Base-by-base conservation (phyloP, 371 early-diverging fungal species). In the Capillidium heterosporum region DNA sequence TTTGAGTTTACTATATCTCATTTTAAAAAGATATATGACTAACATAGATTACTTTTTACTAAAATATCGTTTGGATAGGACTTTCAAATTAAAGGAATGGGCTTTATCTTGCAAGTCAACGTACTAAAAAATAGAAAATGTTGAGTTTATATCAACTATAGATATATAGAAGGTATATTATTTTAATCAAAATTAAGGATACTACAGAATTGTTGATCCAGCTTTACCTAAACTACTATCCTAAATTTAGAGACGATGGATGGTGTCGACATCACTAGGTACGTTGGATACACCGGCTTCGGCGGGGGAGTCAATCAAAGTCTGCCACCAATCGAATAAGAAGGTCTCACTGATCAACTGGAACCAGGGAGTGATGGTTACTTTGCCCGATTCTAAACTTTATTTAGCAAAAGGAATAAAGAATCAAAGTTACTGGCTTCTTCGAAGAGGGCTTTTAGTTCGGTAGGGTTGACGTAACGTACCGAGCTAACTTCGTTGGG, bases 341-440 rank as follows among this genome's bases (percentile, higher is more conserved):
- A 91, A 91, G 59, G 77, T 78, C 21, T 87, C 78, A 60, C 83
- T 88, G 61, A 96, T 95, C 48, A 95, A 69, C 60, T 78, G 78
- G 67, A 96, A 96, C 97, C 97, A 96, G 48, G 97, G 97, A 11
- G 97, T 96, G 62, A 94, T 71, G 41, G 67, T 78, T 62, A 65
- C 72, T 73, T 78, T 58, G 26, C 23, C 51, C 32, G n/a, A 43
- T 11, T 53, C 50, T 32, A 41, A 28, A n/a, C 47, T 1, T 17
- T 40, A n/a, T 15, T 23, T 21, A 49, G 21, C 32, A 41, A 17
- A 57, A 21, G 51, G 53, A 21, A 44, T 46, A 26, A 3, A 32
- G 46, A 50, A 58, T 19, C 56, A 51, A 19, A 44, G 55, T 52
- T 60, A 59, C 78, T 74, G 3, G 87, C 77, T 32, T 72, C 67